Evolutionary conservation across 805 yeast genomes (phyloP), one percentile per base, ranked within the genome.

Genomic region (Starmerella stigmatis): DNA sequence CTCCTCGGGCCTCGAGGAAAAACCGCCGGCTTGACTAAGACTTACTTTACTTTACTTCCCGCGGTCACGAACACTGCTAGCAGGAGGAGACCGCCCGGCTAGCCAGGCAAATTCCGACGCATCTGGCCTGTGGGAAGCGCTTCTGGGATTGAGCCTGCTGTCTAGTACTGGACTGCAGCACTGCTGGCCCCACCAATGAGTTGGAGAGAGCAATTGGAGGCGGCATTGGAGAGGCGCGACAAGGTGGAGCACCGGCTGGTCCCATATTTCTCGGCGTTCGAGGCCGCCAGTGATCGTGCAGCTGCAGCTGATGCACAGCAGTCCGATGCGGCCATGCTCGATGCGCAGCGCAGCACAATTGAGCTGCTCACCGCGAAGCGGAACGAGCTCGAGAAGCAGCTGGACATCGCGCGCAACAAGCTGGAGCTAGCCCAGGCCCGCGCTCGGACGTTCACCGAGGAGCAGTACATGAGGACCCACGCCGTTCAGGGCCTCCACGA

Each of bases 401-500:
- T n/a, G 50, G 44, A 21, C 40, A 32, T 32, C 46, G 60, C 48
- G 44, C 52, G 36, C 52, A 43, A 16, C 61, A 62, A 49, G 47
- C 52, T 30, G 48, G 56, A 41, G 62, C 30, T 36, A 22, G 52
- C 54, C 2, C 57, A 57, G 42, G 46, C 49, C 32, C 47, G 51
- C 6, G 45, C 46, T 1, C 37, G 59, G 5, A 50, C 51, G 17
- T 40, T 51, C 43, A 42, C 51, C 10, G 60, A 57, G 36, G 59
- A 56, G 40, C 54, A 56, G 43, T 53, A 54, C 44, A 25, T 70
- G 22, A 78, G 77, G 60, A 71, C 76, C 43, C 71, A 71, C 52
- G 70, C 78, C 4, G 70, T 78, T 16, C 82, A 76, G 48, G 64
- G 71, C 26, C 60, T 79, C 34, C 79, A 79, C 48, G 88, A 84